Base-by-base conservation (phyloP, 768 basidiomycete species). In the Clavaria fumosa region DNA sequence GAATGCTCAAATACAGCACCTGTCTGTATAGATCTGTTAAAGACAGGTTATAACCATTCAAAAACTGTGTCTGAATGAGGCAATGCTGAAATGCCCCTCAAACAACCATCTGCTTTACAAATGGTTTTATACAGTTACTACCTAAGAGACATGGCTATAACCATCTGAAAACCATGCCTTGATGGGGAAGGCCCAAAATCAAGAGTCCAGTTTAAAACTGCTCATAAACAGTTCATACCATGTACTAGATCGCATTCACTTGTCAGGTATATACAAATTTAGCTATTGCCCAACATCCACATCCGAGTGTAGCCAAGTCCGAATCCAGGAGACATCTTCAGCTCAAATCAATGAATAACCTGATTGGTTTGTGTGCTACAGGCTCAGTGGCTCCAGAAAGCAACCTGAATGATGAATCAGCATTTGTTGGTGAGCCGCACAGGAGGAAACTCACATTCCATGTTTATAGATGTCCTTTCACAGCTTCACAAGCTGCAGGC, bases 11-110 rank as follows among this genome's bases (percentile, higher is more conserved):
- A 33, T 14, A 14, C 9, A 7, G 6, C 7, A 14, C 31, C 5
- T 9, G 19, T 6, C 7, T 33, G 19, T 33, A 5, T 9, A 33
- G 9, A 33, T 19, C 6, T n/a, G 14, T 14, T 19, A 19, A 7
- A 33, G 19, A 33, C 31, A n/a, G 19, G 31, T 33, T 33, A 7
- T 33, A 33, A 33, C 14, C 31, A 33, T n/a, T 9, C 27, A 28
- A n/a, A 9, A n/a, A 28, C 14, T 19, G 19, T 33, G 14, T 33
- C 14, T 14, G 6, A 33, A 9, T 14, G 27, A n/a, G n/a, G 9
- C 27, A 28, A n/a, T 28, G 9, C 9, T 9, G n/a, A 19, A 33
- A 14, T 33, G 14, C 14, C 19, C 19, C 19, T 33, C 19, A 28
- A 9, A 9, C 9, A n/a, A n/a, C n/a, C n/a, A n/a, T n/a, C n/a